Base-by-base conservation (phyloP, 257 asterid genomes). In the Solanum verrucosum region DNA sequence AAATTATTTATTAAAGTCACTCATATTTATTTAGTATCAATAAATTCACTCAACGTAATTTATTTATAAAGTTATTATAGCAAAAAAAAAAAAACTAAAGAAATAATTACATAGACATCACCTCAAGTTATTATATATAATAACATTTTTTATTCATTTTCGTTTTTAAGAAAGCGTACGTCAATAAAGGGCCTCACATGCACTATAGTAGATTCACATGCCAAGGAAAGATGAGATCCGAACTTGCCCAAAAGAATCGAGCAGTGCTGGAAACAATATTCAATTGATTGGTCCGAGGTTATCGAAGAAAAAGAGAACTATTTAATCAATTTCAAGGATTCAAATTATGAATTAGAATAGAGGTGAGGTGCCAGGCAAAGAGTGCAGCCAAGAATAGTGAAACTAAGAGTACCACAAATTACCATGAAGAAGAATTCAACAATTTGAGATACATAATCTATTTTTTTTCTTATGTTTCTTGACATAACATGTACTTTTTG, bases 351-450 rank as follows among this genome's bases (percentile, higher is more conserved):
- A 92, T 33, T 7, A 93, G 18, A 67, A 92, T 3, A 23, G 96
- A 93, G n/a, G 85, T n/a, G 49, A 93, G 67, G 89, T 88, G 89
- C 18, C 18, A 93, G 91, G 88, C 92, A 90, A 14, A 90, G 86
- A 11, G 89, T 90, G 88, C 94, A 92, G 31, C 89, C 86, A 46
- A 91, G 59, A 63, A 94, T 14, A 4, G 98, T 89, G 91, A 89
- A 44, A 14, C 94, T 92, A 78, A 93, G 84, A 86, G 92, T 93
- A 33, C 90, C 89, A 74, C 79, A 85, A 90, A 85, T 20, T 59
- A 59, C 89, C 56, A 86, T 37, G 37, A 87, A 63, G 63, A 88
- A 15, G 68, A 92, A 82, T 85, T 89, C 90, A 73, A 92, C 33
- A 70, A 89, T 59, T 52, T 88, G 49, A 44, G n/a, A 65, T 20